Conservation (phyloP, 768 basidiomycete species). For the Zangia roseola region DNA sequence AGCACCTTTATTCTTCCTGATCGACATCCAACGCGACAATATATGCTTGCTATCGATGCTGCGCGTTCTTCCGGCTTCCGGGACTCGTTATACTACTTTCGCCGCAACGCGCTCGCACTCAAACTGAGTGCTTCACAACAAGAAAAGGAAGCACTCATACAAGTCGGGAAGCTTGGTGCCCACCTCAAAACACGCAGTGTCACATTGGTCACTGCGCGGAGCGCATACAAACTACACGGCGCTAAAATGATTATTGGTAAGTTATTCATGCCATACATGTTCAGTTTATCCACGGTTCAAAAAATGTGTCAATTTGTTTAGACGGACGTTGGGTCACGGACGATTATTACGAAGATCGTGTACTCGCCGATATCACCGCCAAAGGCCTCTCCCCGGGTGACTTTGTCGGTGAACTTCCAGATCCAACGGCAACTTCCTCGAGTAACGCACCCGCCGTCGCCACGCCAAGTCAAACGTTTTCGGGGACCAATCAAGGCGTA, state of each 20-base stretch:
- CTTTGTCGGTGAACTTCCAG: constrained; percentile 77
- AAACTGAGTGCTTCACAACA: constrained; percentile 87
- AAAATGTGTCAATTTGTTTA: constrained; percentile 27
- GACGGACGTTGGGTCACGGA: constrained; percentile 92
- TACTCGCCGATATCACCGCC: constrained; percentile 71
- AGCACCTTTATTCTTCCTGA: constrained; percentile 84
- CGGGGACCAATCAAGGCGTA: constrained; percentile 58
- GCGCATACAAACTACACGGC: constrained; percentile 92
- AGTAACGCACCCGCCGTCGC: constrained; percentile 41
- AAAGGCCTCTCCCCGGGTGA: constrained; percentile 83
- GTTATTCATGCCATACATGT: constrained; percentile 24
- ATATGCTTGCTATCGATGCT: constrained; percentile 97
- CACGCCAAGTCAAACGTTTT: constrained; percentile 29
- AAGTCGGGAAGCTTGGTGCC: constrained; percentile 81
- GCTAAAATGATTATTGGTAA: constrained; percentile 84
- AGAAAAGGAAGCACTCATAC: constrained; percentile 92
- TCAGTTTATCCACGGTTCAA: background rate
- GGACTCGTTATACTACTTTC: constrained; percentile 98
- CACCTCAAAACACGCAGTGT: constrained; percentile 91
- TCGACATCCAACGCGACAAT: constrained; percentile 79
- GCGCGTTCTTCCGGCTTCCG: constrained; percentile 94
- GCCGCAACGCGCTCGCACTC: constrained; percentile 84
- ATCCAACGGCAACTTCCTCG: constrained; percentile 56
- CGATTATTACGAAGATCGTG: constrained; percentile 93
- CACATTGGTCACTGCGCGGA: constrained; percentile 89